Evolutionary conservation across 169 alveolate genomes (phyloP).

Genomic region (Babesia microti): DNA sequence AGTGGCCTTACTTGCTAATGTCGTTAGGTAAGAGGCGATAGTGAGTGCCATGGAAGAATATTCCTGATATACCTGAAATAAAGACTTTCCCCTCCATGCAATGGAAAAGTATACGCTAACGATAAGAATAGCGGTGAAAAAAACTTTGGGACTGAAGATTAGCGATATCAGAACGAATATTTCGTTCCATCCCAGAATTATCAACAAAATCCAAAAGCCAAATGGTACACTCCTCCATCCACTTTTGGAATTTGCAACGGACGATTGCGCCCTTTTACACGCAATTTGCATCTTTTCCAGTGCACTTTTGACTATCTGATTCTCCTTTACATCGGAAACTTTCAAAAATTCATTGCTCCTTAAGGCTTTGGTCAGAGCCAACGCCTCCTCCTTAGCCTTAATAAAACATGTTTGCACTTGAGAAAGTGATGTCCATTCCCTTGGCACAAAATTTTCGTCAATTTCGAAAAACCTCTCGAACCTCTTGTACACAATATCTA

Average conservation of each 20-base stretch:
- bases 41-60: too few species aligned
- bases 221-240: slow-evolving; percentile 61
- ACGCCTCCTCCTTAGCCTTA: slow-evolving; percentile 40
- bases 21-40: too few species aligned
- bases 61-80: too few species aligned
- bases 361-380: slow-evolving; percentile 17
- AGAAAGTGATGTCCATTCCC: slow-evolving; percentile 40
- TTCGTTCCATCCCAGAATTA: slow-evolving; percentile 62
- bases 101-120: too few species aligned
- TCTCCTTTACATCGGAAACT: slow-evolving; percentile 10
- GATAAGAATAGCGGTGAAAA: slow-evolving; percentile 44
- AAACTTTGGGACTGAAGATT: slow-evolving; percentile 45
- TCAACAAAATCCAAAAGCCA: slow-evolving; percentile 49
- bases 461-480: slow-evolving; percentile 42
- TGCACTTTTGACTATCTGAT: too few species aligned
- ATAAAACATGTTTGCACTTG: slow-evolving; percentile 29
- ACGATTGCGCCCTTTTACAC: slow-evolving; percentile 28
- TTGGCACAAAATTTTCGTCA: slow-evolving; percentile 35
- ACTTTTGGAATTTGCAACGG: slow-evolving; percentile 13
- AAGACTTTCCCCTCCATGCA: too few species aligned
- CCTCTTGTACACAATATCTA: too few species aligned
- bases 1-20: too few species aligned
- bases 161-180: slow-evolving; percentile 23
- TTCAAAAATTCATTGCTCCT: slow-evolving; percentile 7
- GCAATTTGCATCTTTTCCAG: too few species aligned